These are phyloP conservation scores for Suillus ampliporus DNA, from an alignment of 768 basidiomycete species.

Conservation along the genomic window DNA sequence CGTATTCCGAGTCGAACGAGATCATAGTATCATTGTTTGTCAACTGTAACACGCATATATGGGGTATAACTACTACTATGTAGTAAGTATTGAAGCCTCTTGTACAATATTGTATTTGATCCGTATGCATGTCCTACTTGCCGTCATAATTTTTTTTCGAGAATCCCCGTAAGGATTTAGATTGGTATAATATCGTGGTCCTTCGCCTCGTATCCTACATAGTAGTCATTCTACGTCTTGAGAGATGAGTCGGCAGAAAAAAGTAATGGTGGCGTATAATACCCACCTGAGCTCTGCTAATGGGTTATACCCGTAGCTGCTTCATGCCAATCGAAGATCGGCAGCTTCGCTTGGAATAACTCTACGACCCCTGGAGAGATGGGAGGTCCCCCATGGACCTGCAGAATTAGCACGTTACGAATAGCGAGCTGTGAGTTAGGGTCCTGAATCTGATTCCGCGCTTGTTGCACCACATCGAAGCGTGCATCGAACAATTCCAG, in stretches of 20 bases:
- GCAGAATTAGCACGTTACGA: neutral
- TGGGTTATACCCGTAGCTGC: neutral
- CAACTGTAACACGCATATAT: no score
- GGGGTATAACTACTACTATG: no score
- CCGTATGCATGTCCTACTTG: no score
- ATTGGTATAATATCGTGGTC: neutral
- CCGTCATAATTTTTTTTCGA: no score
- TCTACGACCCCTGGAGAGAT: neutral
- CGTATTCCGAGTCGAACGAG: no score
- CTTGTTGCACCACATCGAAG: slow-evolving; percentile 1
- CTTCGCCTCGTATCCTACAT: neutral
- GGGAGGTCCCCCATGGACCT: neutral
- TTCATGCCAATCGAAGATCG: neutral
- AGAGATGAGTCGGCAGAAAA: slow-evolving; percentile 1
- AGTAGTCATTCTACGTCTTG: neutral
- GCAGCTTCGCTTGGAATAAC: neutral
- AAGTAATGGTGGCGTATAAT: neutral
- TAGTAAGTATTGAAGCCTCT: no score
- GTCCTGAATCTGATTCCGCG: neutral
- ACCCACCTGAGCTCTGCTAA: slow-evolving; percentile 3
- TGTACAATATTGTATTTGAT: no score
- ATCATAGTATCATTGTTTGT: no score
- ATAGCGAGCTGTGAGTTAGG: neutral
- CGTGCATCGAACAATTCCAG: slow-evolving; percentile 2
- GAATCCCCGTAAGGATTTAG: no score